Base-by-base conservation (phyloP, 768 basidiomycete genomes). In the Suillus discolor region DNA sequence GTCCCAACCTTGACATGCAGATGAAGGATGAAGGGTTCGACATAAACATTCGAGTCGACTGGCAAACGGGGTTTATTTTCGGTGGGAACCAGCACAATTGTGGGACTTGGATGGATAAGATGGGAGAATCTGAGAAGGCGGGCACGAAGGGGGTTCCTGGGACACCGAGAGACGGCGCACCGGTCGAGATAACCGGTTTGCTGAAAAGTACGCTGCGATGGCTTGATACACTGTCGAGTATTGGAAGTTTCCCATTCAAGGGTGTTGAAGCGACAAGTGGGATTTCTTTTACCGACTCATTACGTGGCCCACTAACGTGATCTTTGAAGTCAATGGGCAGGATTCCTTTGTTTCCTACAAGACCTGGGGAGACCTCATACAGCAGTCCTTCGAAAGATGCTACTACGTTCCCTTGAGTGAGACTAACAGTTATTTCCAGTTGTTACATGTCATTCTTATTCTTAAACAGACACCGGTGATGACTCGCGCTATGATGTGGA, bases 51-150 rank as follows among this genome's bases (percentile, higher is more conserved):
- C 79, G 87, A 31, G 96, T 98, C n/a, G 96, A 99, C 76, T 99
- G 97, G 97, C 82, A 85, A 69, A 98, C 94, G 1, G 97, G 97
- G 2, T 76, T 99, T 66, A 87, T 97, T 69, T 82, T 87, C 66
- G 97, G 97, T 34, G 97, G 97, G 9, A 99, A 89, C 75, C 79
- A 80, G 63, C 78, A 84, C 71, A 97, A 97, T 71, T 96, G 95
- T 74, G 95, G 95, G 13, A 96, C 95, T 1, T 97, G 95, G 95
- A 95, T 95, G 95, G 95, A 97, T 81, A 97, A 97, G 84, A 96
- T 96, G 94, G 97, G 97, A 53, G 95, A 97, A 74, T 95, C 93
- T 3, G 82, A 81, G 66, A 93, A 88, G 71, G 97, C 97, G 5
- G 94, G 95, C 1, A 98, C 91, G 62, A 97, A 96, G 78, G 97